Conservation (phyloP, 306 rosid genomes). For the Rosa multiflora region DNA sequence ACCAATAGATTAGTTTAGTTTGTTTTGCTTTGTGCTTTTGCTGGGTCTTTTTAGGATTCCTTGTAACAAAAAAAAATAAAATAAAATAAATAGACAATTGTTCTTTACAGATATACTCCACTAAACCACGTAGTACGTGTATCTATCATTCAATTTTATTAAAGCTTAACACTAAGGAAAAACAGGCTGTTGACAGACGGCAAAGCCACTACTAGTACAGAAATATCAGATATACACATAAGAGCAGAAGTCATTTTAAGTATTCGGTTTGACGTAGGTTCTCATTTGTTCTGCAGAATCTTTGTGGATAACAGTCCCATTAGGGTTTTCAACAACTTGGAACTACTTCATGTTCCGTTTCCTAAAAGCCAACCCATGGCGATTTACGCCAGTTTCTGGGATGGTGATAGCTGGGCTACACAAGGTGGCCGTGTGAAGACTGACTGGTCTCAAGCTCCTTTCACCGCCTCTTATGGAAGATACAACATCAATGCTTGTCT, state of each 20-base stretch:
- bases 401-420: constrained; percentile 53
- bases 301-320: constrained; percentile 40
- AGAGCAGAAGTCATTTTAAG: too few relatives aligned
- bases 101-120: too few relatives aligned
- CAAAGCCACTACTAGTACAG: not conserved
- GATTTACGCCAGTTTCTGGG: constrained; percentile 45
- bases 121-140: too few relatives aligned
- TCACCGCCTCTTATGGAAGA: constrained; percentile 39
- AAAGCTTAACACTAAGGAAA: too few relatives aligned
- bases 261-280: not conserved
- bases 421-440: constrained; percentile 48
- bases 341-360: constrained; percentile 33
- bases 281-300: constrained; percentile 17
- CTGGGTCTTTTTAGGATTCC: too few relatives aligned
- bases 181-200: not conserved
- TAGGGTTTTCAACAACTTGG: constrained; percentile 44
- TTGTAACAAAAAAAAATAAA: too few relatives aligned
- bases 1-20: too few relatives aligned
- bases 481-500: constrained; percentile 35
- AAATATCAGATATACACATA: not conserved
- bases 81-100: too few relatives aligned
- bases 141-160: too few relatives aligned
- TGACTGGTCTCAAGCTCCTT: constrained; percentile 47
- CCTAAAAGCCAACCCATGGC: constrained; percentile 45
- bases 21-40: too few relatives aligned